These are phyloP conservation scores for Eimeria zaria DNA, from an alignment of 169 alveolate species.

Conservation along the genomic window DNA sequence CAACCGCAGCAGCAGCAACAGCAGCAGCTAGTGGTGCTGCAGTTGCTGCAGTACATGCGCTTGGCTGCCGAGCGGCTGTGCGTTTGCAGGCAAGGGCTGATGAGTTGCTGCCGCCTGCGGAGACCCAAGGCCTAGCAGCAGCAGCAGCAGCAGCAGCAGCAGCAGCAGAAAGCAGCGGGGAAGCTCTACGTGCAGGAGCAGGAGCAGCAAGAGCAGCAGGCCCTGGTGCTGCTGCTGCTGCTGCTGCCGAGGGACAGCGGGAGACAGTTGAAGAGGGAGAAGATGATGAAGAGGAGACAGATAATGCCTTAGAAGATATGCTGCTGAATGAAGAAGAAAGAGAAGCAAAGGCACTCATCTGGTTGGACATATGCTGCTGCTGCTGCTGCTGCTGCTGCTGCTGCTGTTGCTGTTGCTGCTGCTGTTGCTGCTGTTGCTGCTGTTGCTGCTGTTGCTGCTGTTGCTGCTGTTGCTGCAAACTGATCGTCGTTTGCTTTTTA, in stretches of 20 bases:
- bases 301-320: slow-evolving; percentile 14
- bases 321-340: slow-evolving; percentile 73
- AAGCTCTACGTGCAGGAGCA: not conserved
- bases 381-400: slow-evolving; percentile 13
- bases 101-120: slow-evolving; percentile 45
- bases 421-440: slow-evolving; percentile 14
- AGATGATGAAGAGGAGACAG: slow-evolving; percentile 18
- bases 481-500: no score
- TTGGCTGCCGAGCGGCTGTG: not conserved
- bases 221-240: not conserved
- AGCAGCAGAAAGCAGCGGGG: not conserved
- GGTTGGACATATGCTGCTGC: slow-evolving; percentile 24
- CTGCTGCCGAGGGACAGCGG: not conserved
- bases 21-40: not conserved
- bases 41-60: slow-evolving; percentile 8
- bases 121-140: not conserved
- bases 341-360: slow-evolving; percentile 83
- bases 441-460: not conserved
- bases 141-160: slow-evolving; percentile 2
- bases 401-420: slow-evolving; percentile 24
- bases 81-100: slow-evolving; percentile 29
- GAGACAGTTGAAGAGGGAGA: not conserved
- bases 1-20: not conserved
- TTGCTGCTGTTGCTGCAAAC: not conserved
- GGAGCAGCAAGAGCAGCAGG: not conserved